Base-by-base conservation (phyloP, 441 rosid genomes). In the Populus hybrid region DNA sequence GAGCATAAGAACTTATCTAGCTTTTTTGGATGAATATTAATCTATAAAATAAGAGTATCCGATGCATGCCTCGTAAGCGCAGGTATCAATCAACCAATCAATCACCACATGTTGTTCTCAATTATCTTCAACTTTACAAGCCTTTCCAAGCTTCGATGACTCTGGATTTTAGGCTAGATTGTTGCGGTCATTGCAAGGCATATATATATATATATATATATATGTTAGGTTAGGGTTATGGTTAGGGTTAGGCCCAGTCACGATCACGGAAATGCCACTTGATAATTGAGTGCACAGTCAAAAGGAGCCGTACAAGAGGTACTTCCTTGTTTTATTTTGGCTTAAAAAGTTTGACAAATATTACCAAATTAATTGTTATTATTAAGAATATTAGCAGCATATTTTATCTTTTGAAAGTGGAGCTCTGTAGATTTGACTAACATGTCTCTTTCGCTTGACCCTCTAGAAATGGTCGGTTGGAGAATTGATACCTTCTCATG, bases 101-200 rank as follows among this genome's bases (percentile, higher is more conserved):
- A 35, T 35, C 38, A 5, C 38, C 6, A 35, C 8, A 35, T 35
- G 7, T 35, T 35, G 38, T 35, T 35, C 38, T 35, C 8, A 5
- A 7, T 35, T 35, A 35, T 35, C 38, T 35, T 35, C 38, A 7
- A 35, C 38, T 35, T 35, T 35, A 35, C 38, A 35, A 35, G 38
- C 1, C 38, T 8, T 35, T 35, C 8, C 8, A 35, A 35, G 8
- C 6, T 38, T 38, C 46, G 46, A 38, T 9, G 12, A 38, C 3
- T 38, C 46, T 38, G 46, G 46, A 38, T 38, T 38, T 38, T 38
- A 38, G 38, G 38, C n/a, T 34, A 7, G 38, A 16, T 7, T 4
- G 9, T 66, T 75, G 71, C 77, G 77, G 77, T 66, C 71, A 65
- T 42, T 9, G 36, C 38, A 75, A 75, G 70, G 61, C 70, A 67